These are phyloP conservation scores for Verticillium tricorpus DNA, from an alignment of 2,329 filamentous ascomycete species.

Conservation along the genomic window DNA sequence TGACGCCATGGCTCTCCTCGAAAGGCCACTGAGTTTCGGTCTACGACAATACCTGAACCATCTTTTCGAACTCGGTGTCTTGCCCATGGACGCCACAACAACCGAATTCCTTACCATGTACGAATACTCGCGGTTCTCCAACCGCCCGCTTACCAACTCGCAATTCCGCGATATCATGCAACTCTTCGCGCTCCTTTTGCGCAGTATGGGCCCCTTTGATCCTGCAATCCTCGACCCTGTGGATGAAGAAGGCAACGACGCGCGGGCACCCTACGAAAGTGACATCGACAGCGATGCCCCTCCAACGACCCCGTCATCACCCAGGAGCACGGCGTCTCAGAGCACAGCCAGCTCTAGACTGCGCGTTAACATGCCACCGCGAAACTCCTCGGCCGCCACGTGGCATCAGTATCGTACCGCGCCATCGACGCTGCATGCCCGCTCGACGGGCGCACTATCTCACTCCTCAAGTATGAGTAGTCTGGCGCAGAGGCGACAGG, in stretches of 20 bases:
- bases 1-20: conserved; percentile 66
- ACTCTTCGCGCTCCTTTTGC: conserved; percentile 75
- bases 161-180: conserved; percentile 79
- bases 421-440: conserved; percentile 48
- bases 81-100: conserved; percentile 38
- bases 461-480: conserved; percentile 31
- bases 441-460: conserved; percentile 28
- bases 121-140: conserved; percentile 81
- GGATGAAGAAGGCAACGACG: conserved; percentile 19
- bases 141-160: conserved; percentile 58
- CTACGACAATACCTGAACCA: conserved; percentile 75
- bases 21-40: conserved; percentile 65
- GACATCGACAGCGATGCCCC: conserved; percentile 40
- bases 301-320: conserved; percentile 35
- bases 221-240: conserved; percentile 40
- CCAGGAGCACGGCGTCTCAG: conserved; percentile 22
- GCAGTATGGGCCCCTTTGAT: conserved; percentile 66
- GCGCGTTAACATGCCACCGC: conserved; percentile 21
- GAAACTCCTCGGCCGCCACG: conserved; percentile 37
- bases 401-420: conserved; percentile 46
- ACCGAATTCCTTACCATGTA: conserved; percentile 70
- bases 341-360: conserved; percentile 27
- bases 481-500: conserved; percentile 37
- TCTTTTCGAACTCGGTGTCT: conserved; percentile 62
- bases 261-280: conserved; percentile 27